Conservation (phyloP, 306 rosid genomes). For the Prunus campanulata region DNA sequence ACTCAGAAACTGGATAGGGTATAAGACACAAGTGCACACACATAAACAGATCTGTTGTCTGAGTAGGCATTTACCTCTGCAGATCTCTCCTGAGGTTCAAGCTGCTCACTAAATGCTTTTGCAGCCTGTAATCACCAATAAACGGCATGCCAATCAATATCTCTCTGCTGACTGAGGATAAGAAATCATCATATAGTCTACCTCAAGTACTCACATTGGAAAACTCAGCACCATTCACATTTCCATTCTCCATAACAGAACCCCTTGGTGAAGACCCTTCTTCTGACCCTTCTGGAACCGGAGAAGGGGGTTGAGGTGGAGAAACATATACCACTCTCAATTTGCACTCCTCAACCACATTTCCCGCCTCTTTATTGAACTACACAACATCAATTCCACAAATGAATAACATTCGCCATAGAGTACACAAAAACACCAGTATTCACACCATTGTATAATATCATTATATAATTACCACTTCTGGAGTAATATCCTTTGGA, state of each 20-base stretch:
- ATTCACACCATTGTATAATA: not conserved
- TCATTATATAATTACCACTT: slow-evolving; percentile 57
- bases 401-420: slow-evolving; percentile 28
- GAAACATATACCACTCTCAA: slow-evolving; percentile 80
- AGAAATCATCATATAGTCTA: slow-evolving; percentile 12
- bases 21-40: not conserved
- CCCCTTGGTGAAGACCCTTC: slow-evolving; percentile 90
- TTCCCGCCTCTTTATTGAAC: slow-evolving; percentile 87
- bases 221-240: slow-evolving; percentile 44
- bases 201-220: slow-evolving; percentile 49
- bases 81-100: slow-evolving; percentile 59
- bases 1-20: not conserved
- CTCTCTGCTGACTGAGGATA: not conserved
- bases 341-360: slow-evolving; percentile 80
- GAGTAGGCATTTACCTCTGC: slow-evolving; percentile 50
- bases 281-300: slow-evolving; percentile 87
- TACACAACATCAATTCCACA: slow-evolving; percentile 36
- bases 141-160: slow-evolving; percentile 20
- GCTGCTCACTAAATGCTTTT: slow-evolving; percentile 47
- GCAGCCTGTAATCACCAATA: slow-evolving; percentile 49
- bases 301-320: slow-evolving; percentile 88
- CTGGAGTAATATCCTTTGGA: slow-evolving; percentile 67
- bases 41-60: not conserved
- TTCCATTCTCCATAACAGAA: slow-evolving; percentile 72
- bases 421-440: slow-evolving; percentile 1